Percentiles rank a stretch among this genome's conserved stretches.
phyloP scores from a whole-genome alignment of 208 protist genomes.

The Vickermania spadyakhi region DNA sequence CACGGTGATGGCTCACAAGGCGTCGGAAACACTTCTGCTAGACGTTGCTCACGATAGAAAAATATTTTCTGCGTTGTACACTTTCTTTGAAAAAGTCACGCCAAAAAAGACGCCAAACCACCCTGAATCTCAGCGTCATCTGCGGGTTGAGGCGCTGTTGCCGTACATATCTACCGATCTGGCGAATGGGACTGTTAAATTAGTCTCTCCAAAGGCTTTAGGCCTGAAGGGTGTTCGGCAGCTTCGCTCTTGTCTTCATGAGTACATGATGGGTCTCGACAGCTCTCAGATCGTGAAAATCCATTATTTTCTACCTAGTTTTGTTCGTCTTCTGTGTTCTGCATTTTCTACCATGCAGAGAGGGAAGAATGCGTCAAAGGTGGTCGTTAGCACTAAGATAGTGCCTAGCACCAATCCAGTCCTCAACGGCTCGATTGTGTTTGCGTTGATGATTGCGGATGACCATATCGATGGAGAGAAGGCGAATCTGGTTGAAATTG shows the following conservation, averaged over 20 bases:
- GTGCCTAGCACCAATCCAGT: background rate
- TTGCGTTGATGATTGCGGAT: slow-evolving; percentile 27
- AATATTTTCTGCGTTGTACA: slow-evolving; percentile 56
- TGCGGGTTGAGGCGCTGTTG: slow-evolving; percentile 42
- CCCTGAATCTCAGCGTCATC: too few species aligned
- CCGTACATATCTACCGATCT: slow-evolving; percentile 27
- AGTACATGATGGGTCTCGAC: background rate
- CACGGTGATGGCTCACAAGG: slow-evolving; percentile 3
- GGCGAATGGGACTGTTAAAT: slow-evolving; percentile 27
- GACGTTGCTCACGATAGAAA: slow-evolving; percentile 51
- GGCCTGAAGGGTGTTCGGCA: slow-evolving; percentile 9
- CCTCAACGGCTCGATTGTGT: slow-evolving; percentile 10
- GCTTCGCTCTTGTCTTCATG: background rate
- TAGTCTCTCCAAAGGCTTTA: slow-evolving; percentile 32
- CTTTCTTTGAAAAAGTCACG: slow-evolving; percentile 19
- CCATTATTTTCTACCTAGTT: background rate
- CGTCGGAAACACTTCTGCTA: slow-evolving; percentile 7
- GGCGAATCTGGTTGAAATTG: slow-evolving; percentile 21
- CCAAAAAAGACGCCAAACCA: too few species aligned
- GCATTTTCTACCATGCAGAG: too few species aligned
- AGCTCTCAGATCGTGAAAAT: background rate
- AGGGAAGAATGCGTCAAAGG: background rate
- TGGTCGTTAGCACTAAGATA: background rate
- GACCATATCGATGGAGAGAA: slow-evolving; percentile 17
- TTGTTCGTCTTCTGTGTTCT: background rate